Conservation (phyloP, 2,329 filamentous ascomycete species). For the Fusarium azukiicola region DNA sequence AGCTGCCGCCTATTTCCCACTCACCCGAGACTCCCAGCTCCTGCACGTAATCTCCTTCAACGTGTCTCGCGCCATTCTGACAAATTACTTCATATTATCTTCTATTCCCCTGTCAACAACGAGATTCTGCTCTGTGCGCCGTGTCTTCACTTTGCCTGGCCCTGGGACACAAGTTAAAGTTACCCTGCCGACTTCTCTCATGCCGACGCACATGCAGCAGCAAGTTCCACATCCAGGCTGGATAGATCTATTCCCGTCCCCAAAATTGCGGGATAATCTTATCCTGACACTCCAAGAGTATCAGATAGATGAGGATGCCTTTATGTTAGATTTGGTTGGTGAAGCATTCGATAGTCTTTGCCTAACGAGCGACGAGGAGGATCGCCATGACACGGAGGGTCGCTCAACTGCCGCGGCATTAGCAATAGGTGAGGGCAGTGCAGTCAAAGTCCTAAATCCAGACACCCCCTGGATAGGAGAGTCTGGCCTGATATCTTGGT, state of each 20-base stretch:
- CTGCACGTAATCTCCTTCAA: slow-evolving; percentile 46
- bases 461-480: background rate
- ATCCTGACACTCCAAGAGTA: slow-evolving; percentile 38
- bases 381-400: background rate
- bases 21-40: slow-evolving; percentile 43
- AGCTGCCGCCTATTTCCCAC: slow-evolving; percentile 37
- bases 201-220: slow-evolving; percentile 42
- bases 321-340: slow-evolving; percentile 42
- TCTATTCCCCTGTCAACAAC: slow-evolving; percentile 31
- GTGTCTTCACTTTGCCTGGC: slow-evolving; percentile 3
- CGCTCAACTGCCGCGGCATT: background rate
- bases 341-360: slow-evolving; percentile 19
- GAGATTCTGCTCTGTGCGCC: slow-evolving; percentile 29
- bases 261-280: slow-evolving; percentile 45
- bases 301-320: slow-evolving; percentile 38
- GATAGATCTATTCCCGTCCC: slow-evolving; percentile 46
- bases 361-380: background rate
- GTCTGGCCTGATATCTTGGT: slow-evolving; percentile 6
- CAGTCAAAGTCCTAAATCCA: background rate
- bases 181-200: slow-evolving; percentile 28
- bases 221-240: slow-evolving; percentile 41
- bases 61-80: slow-evolving; percentile 46
- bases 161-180: background rate
- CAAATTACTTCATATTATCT: slow-evolving; percentile 47
- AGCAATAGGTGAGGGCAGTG: background rate